phyloP scores from a whole-genome alignment of 2,329 filamentous ascomycete genomes.

The Anthostomella pinea region DNA sequence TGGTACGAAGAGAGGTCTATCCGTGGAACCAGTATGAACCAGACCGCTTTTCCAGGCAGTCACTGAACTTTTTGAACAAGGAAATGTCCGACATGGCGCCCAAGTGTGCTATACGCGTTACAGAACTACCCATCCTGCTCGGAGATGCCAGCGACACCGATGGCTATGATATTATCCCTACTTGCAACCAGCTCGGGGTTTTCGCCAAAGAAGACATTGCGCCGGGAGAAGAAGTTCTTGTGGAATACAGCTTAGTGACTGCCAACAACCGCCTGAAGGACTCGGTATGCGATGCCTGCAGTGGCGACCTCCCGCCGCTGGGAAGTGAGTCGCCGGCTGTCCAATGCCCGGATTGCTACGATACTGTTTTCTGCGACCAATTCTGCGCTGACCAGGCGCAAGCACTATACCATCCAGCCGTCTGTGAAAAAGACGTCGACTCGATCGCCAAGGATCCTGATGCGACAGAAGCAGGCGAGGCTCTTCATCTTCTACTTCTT shows the following conservation, averaged over 20 bases:
- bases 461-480: conserved; percentile 56
- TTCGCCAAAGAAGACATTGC: conserved; percentile 82
- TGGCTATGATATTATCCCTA: conserved; percentile 49
- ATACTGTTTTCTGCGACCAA: conserved; percentile 64
- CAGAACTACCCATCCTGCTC: conserved; percentile 71
- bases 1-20: conserved; percentile 69
- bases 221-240: conserved; percentile 72
- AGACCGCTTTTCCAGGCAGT: conserved; percentile 67
- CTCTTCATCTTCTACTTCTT: conserved; percentile 62
- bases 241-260: conserved; percentile 82
- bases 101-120: conserved; percentile 75
- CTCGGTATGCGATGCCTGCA: conserved; percentile 85
- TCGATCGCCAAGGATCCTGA: conserved; percentile 63
- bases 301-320: conserved; percentile 65
- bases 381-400: conserved; percentile 57
- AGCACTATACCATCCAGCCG: conserved; percentile 59
- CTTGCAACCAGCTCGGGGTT: conserved; percentile 77
- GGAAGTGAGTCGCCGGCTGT: conserved; percentile 46
- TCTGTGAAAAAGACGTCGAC: conserved; percentile 66
- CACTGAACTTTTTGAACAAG: conserved; percentile 68
- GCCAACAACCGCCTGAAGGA: conserved; percentile 88
- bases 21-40: conserved; percentile 68
- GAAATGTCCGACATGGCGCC: conserved; percentile 68
- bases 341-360: conserved; percentile 59
- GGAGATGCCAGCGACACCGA: conserved; percentile 51